Percentiles rank a stretch among this genome's conserved stretches.
phyloP scores from a whole-genome alignment of 768 basidiomycete species.

The Russula sp. region DNA sequence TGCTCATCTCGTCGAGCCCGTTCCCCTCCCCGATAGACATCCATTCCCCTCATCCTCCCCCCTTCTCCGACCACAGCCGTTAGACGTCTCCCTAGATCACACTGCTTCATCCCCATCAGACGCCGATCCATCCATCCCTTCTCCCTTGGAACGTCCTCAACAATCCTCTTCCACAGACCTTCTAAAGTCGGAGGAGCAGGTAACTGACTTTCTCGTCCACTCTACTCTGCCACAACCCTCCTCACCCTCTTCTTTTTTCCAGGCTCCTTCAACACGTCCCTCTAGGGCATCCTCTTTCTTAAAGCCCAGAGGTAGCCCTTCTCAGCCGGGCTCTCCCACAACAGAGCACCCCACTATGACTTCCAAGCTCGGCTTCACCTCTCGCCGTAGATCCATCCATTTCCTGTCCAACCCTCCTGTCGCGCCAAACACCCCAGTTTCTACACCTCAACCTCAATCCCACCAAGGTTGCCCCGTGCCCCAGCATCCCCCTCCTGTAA shows the following conservation, averaged over 20 bases:
- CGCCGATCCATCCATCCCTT: background rate
- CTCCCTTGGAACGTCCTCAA: background rate
- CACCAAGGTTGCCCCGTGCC: background rate
- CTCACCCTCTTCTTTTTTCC: constrained; percentile 9
- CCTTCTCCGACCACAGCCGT: constrained; percentile 19
- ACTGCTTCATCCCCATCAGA: constrained; percentile 1
- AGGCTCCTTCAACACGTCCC: constrained; percentile 13
- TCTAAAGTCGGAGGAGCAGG: constrained; percentile 15
- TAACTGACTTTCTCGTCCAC: background rate
- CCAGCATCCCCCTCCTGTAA: constrained; percentile 9
- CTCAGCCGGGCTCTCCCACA: constrained; percentile 24
- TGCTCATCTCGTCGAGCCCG: background rate
- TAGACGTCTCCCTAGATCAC: constrained; percentile 18
- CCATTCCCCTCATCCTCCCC: constrained; percentile 31
- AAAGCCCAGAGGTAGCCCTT: constrained; percentile 10
- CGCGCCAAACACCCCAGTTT: constrained; percentile 19
- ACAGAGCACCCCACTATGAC: constrained; percentile 26
- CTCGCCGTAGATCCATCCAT: constrained; percentile 23
- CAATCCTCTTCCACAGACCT: constrained; percentile 6
- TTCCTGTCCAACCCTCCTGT: constrained; percentile 23
- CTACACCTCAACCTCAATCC: constrained; percentile 15
- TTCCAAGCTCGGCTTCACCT: constrained; percentile 19
- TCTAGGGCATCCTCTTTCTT: constrained; percentile 12
- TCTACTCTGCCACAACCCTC: constrained; percentile 9
- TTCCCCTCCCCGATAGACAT: constrained; percentile 32